Evolutionary conservation across 2,329 filamentous ascomycete genomes (phyloP), one percentile per base, ranked within the genome.

Genomic region (Polychaeton citri): DNA sequence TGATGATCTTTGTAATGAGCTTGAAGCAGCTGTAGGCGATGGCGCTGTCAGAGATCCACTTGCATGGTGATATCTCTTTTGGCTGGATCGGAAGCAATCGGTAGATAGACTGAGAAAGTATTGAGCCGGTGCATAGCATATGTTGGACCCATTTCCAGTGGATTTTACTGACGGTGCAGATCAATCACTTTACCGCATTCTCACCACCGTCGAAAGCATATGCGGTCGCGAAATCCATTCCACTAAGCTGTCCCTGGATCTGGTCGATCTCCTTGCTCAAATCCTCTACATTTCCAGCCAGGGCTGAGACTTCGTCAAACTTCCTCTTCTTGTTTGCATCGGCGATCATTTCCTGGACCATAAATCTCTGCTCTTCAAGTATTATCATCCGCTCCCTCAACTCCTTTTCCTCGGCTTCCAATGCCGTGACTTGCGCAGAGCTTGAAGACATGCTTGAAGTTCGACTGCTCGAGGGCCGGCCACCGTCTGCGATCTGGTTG

Each of bases 361-460:
- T 76, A 59, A 92, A 93, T 44, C 78, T 80, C 57, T 95, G 87
- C 60, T 95, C 87, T 56, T 94, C 85, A 1, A 95, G 68, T 5
- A 95, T 79, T 19, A 90, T 81, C 9, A 94, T 63, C 3, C 76
- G 68, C 50, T 94, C 86, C 12, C 81, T 73, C 2, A 92, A 63
- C 15, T 83, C 74, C 54, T 84, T 88, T 57, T 94, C 86, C 53
- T 94, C 85, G 0, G 72, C 74, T 57, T 93, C 86, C 4, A 93
- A 62, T 2, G 73, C 74, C 0, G 74, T 79, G 10, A 81, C 63
- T 8, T 49, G 48, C 5, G 46, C 47, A 1, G 53, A 55, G 35
- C 46, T 51, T 17, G 47, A 42, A 18, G 35, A 37, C 12, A 28
- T 15, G 45, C 71, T 70, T 36, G 68, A 68, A 34, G 66, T 58